These are phyloP conservation scores for Glaciozyma martinii DNA, from an alignment of 768 basidiomycete species.

Conservation along the genomic window DNA sequence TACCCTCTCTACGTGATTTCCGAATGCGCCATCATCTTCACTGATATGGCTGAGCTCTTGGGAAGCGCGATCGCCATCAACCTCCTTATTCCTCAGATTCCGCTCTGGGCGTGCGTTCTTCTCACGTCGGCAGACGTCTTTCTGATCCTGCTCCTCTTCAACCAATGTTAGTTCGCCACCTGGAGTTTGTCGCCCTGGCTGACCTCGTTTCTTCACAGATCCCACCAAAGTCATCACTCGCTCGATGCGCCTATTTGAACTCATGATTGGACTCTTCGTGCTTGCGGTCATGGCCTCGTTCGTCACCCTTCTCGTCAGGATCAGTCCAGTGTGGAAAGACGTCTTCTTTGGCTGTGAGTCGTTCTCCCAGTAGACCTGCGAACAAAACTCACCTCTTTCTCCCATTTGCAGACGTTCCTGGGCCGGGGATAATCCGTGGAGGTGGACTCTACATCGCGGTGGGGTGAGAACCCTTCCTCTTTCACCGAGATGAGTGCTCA, in stretches of 20 bases:
- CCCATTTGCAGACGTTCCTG: constrained; percentile 48
- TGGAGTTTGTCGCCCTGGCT: too few relatives aligned
- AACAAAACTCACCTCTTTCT: constrained; percentile 32
- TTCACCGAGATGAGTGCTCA: neutral
- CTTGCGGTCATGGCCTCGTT: constrained; percentile 69
- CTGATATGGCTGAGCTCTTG: constrained; percentile 51
- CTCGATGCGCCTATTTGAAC: constrained; percentile 33
- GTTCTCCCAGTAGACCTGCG: constrained; percentile 58
- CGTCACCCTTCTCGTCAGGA: constrained; percentile 61
- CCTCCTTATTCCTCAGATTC: constrained; percentile 58
- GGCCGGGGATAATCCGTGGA: constrained; percentile 36
- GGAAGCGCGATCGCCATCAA: constrained; percentile 72
- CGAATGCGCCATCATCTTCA: constrained; percentile 37
- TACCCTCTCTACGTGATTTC: constrained; percentile 46
- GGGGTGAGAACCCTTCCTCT: constrained; percentile 3
- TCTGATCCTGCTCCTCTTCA: constrained; percentile 48
- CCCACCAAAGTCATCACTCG: constrained; percentile 25
- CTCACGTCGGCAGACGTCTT: constrained; percentile 62
- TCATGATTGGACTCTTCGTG: constrained; percentile 36
- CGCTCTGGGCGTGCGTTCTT: constrained; percentile 62
- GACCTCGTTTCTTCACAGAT: constrained; percentile 3
- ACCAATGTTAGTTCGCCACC: constrained; percentile 15
- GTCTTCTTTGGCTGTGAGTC: constrained; percentile 53
- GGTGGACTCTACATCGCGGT: constrained; percentile 41
- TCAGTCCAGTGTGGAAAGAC: constrained; percentile 60